phyloP scores from a whole-genome alignment of 768 basidiomycete genomes.

The Mycena alexandri region DNA sequence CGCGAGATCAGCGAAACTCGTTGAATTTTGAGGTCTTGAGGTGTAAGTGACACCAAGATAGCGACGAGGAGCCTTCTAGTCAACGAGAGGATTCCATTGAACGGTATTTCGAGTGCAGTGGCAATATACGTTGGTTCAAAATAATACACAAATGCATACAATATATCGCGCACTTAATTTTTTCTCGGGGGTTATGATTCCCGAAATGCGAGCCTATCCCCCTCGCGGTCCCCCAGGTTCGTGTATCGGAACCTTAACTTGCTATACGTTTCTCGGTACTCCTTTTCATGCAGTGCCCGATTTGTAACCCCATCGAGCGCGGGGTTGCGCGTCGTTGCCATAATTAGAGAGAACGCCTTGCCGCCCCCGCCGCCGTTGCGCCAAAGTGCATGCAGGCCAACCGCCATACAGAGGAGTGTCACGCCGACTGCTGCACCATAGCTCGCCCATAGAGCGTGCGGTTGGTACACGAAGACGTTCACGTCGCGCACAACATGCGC shows the following conservation, averaged over 20 bases:
- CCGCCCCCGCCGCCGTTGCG: conserved; percentile 26
- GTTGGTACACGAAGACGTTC: conserved; percentile 14
- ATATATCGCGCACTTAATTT: too few species aligned
- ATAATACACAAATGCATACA: too few species aligned
- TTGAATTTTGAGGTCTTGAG: too few species aligned
- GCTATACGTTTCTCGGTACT: conserved; percentile 18
- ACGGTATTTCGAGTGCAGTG: too few species aligned
- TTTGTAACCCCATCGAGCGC: conserved; percentile 19
- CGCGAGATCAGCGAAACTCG: too few species aligned
- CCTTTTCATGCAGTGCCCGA: conserved; percentile 21
- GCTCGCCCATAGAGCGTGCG: conserved; percentile 15
- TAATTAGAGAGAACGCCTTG: conserved; percentile 23
- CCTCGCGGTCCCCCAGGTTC: neutral
- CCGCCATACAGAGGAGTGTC: conserved; percentile 6
- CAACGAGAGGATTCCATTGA: too few species aligned
- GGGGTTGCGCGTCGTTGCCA: conserved; percentile 24
- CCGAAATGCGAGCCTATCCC: conserved; percentile 13
- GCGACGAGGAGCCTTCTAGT: too few species aligned
- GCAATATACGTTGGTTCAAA: too few species aligned
- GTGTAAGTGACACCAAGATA: too few species aligned
- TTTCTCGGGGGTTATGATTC: too few species aligned
- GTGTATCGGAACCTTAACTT: conserved; percentile 20
- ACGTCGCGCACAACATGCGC: neutral
- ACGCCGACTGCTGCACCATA: conserved; percentile 11
- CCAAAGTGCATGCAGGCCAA: conserved; percentile 16